A percentile compares a stretch with the other conserved stretches of the same genome.
These are phyloP conservation scores for Baorangia bicolor DNA, from an alignment of 768 basidiomycete species.

Conservation along the genomic window DNA sequence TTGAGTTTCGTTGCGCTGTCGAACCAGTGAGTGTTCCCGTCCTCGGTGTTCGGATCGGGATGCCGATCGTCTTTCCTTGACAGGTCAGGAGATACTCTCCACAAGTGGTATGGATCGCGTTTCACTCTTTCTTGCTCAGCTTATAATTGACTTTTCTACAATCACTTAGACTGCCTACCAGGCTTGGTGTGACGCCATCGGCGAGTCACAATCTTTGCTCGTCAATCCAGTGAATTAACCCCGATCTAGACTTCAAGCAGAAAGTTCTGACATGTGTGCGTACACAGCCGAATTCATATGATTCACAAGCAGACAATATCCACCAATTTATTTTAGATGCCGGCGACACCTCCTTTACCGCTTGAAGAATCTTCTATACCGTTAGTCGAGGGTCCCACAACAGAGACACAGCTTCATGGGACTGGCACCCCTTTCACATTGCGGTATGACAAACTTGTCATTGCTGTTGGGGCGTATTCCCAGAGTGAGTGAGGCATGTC, in stretches of 20 bases:
- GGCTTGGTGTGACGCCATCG: conserved; percentile 76
- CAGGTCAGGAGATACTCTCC: conserved; percentile 59
- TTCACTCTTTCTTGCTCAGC: not conserved
- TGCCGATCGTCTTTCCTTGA: conserved; percentile 1
- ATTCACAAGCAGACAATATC: not conserved
- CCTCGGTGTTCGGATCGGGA: not conserved
- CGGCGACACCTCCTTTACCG: conserved; percentile 51
- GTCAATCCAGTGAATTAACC: conserved; percentile 5
- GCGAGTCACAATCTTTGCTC: conserved; percentile 31
- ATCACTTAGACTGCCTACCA: conserved; percentile 55
- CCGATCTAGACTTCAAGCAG: conserved; percentile 51
- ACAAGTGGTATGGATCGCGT: conserved; percentile 43
- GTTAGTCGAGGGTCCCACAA: conserved; percentile 15
- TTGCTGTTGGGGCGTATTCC: conserved; percentile 82
- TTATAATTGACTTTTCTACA: not conserved
- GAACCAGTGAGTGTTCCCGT: conserved; percentile 59
- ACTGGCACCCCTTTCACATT: conserved; percentile 50
- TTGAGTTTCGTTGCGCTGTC: conserved; percentile 78
- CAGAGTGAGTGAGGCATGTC: conserved; percentile 54
- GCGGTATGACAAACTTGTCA: conserved; percentile 76
- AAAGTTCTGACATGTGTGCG: conserved; percentile 61
- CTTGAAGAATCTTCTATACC: conserved; percentile 25
- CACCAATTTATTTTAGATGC: conserved; percentile 44
- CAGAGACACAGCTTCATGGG: conserved; percentile 18
- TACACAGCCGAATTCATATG: conserved; percentile 11